Percentiles rank a stretch among this genome's conserved stretches.
These are phyloP conservation scores for Alternaria panax DNA, from an alignment of 2,329 filamentous ascomycete species.

Conservation along the genomic window DNA sequence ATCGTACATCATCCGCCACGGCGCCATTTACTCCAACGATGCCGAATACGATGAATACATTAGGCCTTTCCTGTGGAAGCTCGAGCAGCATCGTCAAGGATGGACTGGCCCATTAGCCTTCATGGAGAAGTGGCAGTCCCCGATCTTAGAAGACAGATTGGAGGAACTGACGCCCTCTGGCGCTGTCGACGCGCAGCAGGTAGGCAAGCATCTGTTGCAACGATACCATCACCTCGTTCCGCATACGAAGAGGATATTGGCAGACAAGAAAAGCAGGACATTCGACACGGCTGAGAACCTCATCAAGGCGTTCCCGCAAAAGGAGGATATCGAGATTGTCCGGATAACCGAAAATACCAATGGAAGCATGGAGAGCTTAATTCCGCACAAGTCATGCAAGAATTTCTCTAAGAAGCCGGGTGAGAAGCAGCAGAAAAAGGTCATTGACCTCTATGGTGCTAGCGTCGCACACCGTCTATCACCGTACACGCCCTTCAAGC, in stretches of 20 bases:
- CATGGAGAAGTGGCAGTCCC: conserved; percentile 63
- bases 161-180: conserved; percentile 40
- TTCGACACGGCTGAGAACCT: conserved; percentile 46
- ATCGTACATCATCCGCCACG: conserved; percentile 59
- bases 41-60: conserved; percentile 60
- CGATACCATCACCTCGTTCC: conserved; percentile 62
- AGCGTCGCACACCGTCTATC: conserved; percentile 35
- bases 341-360: conserved; percentile 41
- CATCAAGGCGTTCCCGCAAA: conserved; percentile 39
- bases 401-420: conserved; percentile 46
- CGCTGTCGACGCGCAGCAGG: conserved; percentile 62
- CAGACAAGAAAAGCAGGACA: conserved; percentile 48
- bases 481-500: conserved; percentile 59
- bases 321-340: conserved; percentile 42
- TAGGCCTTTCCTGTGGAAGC: conserved; percentile 61
- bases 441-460: conserved; percentile 39
- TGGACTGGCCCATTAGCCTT: conserved; percentile 63
- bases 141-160: conserved; percentile 62
- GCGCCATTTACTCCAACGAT: conserved; percentile 60
- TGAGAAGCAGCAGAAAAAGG: conserved; percentile 37
- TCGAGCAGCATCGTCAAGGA: conserved; percentile 64
- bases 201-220: conserved; percentile 66
- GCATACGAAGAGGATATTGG: conserved; percentile 39
- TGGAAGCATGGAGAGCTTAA: conserved; percentile 39
- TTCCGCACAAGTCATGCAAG: conserved; percentile 46